A percentile compares a stretch with the other conserved stretches of the same genome.
phyloP scores from a whole-genome alignment of 176 grass and related monocot genomes.

The Cenchrus fungigraminus region DNA sequence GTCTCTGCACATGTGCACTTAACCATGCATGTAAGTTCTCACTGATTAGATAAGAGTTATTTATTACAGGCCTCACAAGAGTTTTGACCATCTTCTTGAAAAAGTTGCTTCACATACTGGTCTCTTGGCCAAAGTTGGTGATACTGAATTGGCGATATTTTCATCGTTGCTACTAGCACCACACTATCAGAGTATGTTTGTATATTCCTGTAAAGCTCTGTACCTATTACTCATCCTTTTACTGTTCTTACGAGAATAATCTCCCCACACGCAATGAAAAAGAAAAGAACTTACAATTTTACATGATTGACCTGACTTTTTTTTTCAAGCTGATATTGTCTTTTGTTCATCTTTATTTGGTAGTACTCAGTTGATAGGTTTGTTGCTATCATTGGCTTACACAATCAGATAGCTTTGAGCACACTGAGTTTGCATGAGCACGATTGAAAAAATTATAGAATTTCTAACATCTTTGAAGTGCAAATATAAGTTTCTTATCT shows the following conservation, averaged over 20 bases:
- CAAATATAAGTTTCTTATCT: conserved; percentile 29
- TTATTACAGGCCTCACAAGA: conserved; percentile 55
- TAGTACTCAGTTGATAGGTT: neutral
- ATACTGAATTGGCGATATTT: conserved; percentile 58
- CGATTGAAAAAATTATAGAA: neutral
- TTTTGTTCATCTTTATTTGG: neutral
- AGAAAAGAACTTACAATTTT: neutral
- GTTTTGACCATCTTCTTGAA: conserved; percentile 59
- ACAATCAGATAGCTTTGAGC: neutral
- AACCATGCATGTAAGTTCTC: neutral
- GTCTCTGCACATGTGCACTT: neutral
- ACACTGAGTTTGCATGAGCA: neutral
- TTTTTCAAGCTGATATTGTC: neutral
- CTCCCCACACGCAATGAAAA: conserved; percentile 25
- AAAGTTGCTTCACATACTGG: conserved; percentile 53
- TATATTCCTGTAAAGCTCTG: neutral
- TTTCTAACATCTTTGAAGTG: conserved; percentile 26
- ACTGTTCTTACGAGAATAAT: neutral
- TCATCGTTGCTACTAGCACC: conserved; percentile 63
- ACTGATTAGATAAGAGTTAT: neutral
- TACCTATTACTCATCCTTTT: conserved; percentile 27
- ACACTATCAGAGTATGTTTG: conserved; percentile 66
- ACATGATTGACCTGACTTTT: too few species aligned
- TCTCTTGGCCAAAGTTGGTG: conserved; percentile 50
- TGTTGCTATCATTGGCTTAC: neutral